Evolutionary conservation across 2,329 filamentous ascomycete species (phyloP).

Genomic region (Phyllosticta citribraziliensis): DNA sequence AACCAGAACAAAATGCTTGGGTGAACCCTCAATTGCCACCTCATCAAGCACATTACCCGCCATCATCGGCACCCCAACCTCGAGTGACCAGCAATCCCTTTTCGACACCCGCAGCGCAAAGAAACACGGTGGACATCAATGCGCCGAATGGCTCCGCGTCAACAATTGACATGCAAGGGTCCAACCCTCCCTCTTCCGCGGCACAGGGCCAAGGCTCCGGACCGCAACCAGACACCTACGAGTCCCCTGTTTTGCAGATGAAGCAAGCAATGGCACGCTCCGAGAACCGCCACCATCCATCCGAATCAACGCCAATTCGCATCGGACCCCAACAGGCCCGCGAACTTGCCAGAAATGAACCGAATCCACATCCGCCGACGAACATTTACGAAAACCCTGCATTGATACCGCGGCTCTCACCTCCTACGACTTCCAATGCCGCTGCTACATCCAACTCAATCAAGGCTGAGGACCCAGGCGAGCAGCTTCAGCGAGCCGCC

Average conservation of each 20-base stretch:
- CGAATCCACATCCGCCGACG: neutral
- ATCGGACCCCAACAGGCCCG: neutral
- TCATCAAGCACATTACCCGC: constrained; percentile 25
- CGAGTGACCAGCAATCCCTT: constrained; percentile 3
- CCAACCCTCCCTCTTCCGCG: constrained; percentile 28
- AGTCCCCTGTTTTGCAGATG: constrained; percentile 29
- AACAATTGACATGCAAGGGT: constrained; percentile 27
- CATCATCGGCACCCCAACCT: constrained; percentile 4
- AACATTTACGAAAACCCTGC: constrained; percentile 3
- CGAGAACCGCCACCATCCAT: neutral
- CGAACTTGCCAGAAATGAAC: neutral
- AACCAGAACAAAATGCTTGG: constrained; percentile 87
- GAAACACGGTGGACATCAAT: constrained; percentile 24
- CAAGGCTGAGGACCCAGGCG: constrained; percentile 7
- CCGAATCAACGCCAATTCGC: constrained; percentile 1
- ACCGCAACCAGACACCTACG: constrained; percentile 21
- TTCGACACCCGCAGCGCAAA: constrained; percentile 25
- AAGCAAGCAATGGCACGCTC: constrained; percentile 15
- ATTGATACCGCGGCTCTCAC: neutral
- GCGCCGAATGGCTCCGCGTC: constrained; percentile 29
- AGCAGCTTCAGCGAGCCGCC: constrained; percentile 7
- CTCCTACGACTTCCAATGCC: neutral
- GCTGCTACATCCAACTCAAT: neutral
- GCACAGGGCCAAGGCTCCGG: constrained; percentile 11
- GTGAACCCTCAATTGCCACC: constrained; percentile 63